Evolutionary conservation across 2,329 filamentous ascomycete species (phyloP).

Genomic region (Colletotrichum lentis): DNA sequence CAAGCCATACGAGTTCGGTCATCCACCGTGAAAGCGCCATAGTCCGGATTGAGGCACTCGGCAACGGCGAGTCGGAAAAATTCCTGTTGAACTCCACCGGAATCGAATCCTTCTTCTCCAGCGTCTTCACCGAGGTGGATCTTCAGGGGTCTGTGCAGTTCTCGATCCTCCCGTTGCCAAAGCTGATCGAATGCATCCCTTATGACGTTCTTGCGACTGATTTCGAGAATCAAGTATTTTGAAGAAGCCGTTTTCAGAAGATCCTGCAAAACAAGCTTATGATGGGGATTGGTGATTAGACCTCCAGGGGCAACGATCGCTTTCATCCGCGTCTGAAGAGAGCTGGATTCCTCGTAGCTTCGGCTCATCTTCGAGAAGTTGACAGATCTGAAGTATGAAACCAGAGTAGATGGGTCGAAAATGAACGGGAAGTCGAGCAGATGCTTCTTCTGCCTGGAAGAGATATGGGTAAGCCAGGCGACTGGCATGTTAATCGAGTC

Average conservation of each 20-base stretch:
- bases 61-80: conserved; percentile 88
- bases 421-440: conserved; percentile 83
- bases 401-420: conserved; percentile 75
- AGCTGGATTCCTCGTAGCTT: conserved; percentile 74
- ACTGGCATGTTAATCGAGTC: conserved; percentile 78
- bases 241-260: conserved; percentile 72
- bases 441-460: conserved; percentile 72
- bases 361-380: conserved; percentile 89
- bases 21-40: conserved; percentile 84
- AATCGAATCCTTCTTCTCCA: conserved; percentile 90
- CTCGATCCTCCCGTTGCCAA: conserved; percentile 83
- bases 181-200: conserved; percentile 84
- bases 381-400: conserved; percentile 86
- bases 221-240: conserved; percentile 74
- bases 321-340: conserved; percentile 64
- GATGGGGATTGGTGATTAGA: conserved; percentile 63
- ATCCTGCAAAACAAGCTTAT: conserved; percentile 69
- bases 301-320: conserved; percentile 63
- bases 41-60: conserved; percentile 79
- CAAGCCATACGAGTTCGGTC: conserved; percentile 79
- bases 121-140: conserved; percentile 83
- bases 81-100: conserved; percentile 94
- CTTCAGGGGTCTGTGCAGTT: conserved; percentile 86
- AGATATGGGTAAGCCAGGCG: conserved; percentile 70
- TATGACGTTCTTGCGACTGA: conserved; percentile 73